Conservation (phyloP, 352 stramenopile species). For the Aphanomyces stellatus region DNA sequence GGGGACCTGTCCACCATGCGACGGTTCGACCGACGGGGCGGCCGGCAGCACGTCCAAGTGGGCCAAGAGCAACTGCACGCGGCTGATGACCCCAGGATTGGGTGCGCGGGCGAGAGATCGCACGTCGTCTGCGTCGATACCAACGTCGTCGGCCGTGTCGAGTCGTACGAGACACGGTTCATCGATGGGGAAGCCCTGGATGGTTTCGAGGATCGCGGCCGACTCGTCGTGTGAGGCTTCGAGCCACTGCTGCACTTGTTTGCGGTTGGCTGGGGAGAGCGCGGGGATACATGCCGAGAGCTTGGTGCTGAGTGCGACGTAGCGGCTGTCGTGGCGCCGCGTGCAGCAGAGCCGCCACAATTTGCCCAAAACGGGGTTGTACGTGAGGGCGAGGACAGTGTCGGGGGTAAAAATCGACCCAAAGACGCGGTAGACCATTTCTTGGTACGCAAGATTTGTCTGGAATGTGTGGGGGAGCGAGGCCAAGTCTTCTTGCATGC, state of each 20-base stretch:
- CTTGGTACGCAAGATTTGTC: not conserved
- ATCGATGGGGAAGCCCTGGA: not conserved
- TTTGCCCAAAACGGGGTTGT: conserved; percentile 16
- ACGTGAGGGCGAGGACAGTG: conserved; percentile 11
- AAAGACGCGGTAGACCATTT: not conserved
- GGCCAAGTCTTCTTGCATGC: not conserved
- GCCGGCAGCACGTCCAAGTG: not conserved
- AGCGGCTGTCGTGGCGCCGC: not conserved
- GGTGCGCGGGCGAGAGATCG: conserved; percentile 5
- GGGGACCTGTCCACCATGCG: not conserved
- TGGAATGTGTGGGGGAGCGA: not conserved
- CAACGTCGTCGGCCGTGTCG: not conserved
- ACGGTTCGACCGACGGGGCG: not conserved
- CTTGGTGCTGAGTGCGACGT: not conserved
- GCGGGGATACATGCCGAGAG: conserved; percentile 8
- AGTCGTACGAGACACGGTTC: not conserved
- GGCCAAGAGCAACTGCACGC: not conserved
- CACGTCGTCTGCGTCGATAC: not conserved
- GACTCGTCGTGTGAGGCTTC: conserved; percentile 10
- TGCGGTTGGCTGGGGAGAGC: not conserved
- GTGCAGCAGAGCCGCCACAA: conserved; percentile 3
- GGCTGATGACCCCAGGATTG: not conserved
- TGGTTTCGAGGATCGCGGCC: not conserved
- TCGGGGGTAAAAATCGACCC: not conserved
- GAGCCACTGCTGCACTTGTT: not conserved